Evolutionary conservation across 208 protist species (phyloP).

Genomic region (Trypanosoma melophagium): DNA sequence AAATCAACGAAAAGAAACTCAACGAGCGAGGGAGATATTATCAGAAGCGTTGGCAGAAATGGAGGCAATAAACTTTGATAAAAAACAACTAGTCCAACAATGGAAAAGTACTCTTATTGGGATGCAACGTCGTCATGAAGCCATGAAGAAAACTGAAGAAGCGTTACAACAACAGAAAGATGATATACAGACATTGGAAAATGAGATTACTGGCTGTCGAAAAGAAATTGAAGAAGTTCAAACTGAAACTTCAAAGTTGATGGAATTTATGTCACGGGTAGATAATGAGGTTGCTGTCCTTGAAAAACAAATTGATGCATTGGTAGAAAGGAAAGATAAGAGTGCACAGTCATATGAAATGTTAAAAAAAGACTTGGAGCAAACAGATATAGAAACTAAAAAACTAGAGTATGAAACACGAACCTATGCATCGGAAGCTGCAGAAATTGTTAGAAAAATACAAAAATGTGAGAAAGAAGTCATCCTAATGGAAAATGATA

Average conservation of each 20-base stretch:
- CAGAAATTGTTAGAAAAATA: conserved; percentile 80
- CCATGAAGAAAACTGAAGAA: conserved; percentile 91
- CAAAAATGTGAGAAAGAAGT: conserved; percentile 82
- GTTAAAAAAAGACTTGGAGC: conserved; percentile 80
- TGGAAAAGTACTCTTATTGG: conserved; percentile 93
- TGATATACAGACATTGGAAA: conserved; percentile 86
- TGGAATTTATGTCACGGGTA: conserved; percentile 88
- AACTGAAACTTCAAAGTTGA: conserved; percentile 89
- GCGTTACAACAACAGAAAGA: conserved; percentile 91
- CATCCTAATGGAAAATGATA: conserved; percentile 85
- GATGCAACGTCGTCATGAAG: conserved; percentile 94
- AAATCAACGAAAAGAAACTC: conserved; percentile 89
- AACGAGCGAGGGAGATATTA: conserved; percentile 84
- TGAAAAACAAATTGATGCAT: conserved; percentile 87
- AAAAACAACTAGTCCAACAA: conserved; percentile 94
- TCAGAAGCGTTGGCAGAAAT: conserved; percentile 93
- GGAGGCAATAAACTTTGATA: conserved; percentile 93
- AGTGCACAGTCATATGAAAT: conserved; percentile 71
- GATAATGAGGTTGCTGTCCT: conserved; percentile 90
- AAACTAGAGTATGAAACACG: conserved; percentile 83
- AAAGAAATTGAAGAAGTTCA: conserved; percentile 81
- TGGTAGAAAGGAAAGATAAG: conserved; percentile 74
- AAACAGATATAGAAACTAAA: conserved; percentile 76
- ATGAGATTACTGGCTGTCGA: conserved; percentile 91
- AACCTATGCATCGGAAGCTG: conserved; percentile 58